Evolutionary conservation across 1,284 basidiomycete species (phyloP), one percentile per base, ranked within the genome.

Genomic region (Tylopilus orsonianus): DNA sequence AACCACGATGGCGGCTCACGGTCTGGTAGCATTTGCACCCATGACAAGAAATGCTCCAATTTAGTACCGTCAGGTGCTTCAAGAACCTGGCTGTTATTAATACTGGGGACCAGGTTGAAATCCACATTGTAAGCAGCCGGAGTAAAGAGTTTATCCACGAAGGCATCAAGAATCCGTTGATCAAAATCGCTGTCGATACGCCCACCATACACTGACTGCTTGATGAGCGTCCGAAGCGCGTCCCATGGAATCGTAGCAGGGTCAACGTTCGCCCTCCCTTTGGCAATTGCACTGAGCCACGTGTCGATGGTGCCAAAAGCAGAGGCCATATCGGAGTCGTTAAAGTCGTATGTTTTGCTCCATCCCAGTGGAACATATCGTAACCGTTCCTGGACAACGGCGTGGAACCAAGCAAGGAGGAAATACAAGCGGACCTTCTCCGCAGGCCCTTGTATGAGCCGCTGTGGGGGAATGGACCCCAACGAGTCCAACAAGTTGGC

Each of bases 391-490:
- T 97, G 94, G 1, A 97, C 86, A 20, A 97, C 81, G 14, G 95
- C 93, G 63, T 98, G 95, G 83, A 97, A 95, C 94, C 94, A 98
- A 3, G 94, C 91, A n/a, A 97, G 80, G 32, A 97, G 73, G 84
- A 95, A 95, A 69, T 95, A 95, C 22, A 97, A 67, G 5, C 94
- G 83, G 14, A 85, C 77, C 67, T 96, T 96, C 71, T 98, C 95
- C 7, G 85, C 85, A 4, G 95, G 95, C 5, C 94, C 95, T 69
- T 81, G 86, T 19, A 77, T 75, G 36, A 85, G 75, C 35, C 90
- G 83, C n/a, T 79, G 67, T 1, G 82, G 72, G 1, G 87, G 67
- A 35, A 97, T 90, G 53, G 79, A 81, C 35, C 85, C 79, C n/a
- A 97, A 74, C 2, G 92, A 94, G 66, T 97, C 94, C 34, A 95